These are phyloP conservation scores for Gonapodya prolifera DNA, from an alignment of 192 early-diverging fungal species.

Conservation along the genomic window DNA sequence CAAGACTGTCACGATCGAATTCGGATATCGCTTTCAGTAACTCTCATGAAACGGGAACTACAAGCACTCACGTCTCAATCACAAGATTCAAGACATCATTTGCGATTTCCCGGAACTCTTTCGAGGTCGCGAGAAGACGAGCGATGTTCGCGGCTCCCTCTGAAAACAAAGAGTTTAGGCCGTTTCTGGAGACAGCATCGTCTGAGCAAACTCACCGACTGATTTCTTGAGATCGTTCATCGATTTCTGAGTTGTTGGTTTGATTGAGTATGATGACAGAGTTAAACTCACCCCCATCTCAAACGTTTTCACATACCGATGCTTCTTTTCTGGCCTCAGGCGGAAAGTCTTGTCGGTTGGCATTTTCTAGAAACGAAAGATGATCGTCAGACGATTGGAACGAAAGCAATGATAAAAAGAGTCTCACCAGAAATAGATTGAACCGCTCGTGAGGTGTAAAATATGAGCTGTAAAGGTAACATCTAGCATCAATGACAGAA, in stretches of 20 bases:
- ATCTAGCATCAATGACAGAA: background rate
- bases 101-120: constrained; percentile 30
- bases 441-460: background rate
- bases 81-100: constrained; percentile 23
- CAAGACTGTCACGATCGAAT: background rate
- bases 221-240: background rate
- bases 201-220: background rate
- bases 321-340: background rate
- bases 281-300: no score
- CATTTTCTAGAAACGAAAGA: background rate
- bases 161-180: constrained; percentile 18
- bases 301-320: no score
- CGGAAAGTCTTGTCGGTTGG: background rate
- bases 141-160: constrained; percentile 25
- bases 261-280: background rate
- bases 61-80: constrained; percentile 13
- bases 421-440: background rate
- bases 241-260: background rate
- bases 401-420: background rate
- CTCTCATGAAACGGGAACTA: background rate
- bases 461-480: background rate
- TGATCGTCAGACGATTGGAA: background rate
- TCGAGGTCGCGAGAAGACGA: constrained; percentile 24
- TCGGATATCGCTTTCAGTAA: background rate
- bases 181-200: constrained; percentile 11